A percentile compares a stretch with the other conserved stretches of the same genome.
Conservation (phyloP, 2,329 filamentous ascomycete species). For the Penicillium sp. region DNA sequence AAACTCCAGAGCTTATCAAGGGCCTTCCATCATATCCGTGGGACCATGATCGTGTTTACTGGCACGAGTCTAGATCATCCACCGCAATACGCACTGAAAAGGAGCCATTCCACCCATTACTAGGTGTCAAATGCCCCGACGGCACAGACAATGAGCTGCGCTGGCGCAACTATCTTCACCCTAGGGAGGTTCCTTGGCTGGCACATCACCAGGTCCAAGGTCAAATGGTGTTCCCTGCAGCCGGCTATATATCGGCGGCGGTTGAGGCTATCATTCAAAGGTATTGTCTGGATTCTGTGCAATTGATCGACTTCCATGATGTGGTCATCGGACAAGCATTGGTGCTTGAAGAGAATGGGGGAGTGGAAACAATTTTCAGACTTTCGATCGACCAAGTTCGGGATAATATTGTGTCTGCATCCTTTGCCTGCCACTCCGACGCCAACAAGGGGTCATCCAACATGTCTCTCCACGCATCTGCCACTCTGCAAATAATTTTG, state of each 20-base stretch:
- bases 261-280: slow-evolving; percentile 22
- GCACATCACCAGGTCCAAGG: slow-evolving; percentile 33
- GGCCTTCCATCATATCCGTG: slow-evolving; percentile 22
- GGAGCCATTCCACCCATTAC: slow-evolving; percentile 17
- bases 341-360: slow-evolving; percentile 24
- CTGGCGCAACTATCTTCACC: slow-evolving; percentile 33
- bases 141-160: slow-evolving; percentile 21
- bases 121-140: slow-evolving; percentile 21
- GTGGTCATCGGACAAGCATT: slow-evolving; percentile 26
- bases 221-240: slow-evolving; percentile 32
- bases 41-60: slow-evolving; percentile 24
- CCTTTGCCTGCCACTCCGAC: slow-evolving; percentile 21
- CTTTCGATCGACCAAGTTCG: slow-evolving; percentile 14
- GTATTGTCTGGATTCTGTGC: slow-evolving; percentile 14
- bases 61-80: slow-evolving; percentile 23
- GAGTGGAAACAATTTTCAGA: slow-evolving; percentile 21
- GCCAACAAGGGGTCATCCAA: slow-evolving; percentile 15
- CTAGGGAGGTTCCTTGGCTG: slow-evolving; percentile 36
- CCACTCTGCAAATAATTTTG: slow-evolving; percentile 9
- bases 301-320: slow-evolving; percentile 26
- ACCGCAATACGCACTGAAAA: slow-evolving; percentile 7
- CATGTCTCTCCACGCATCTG: slow-evolving; percentile 19
- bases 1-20: slow-evolving; percentile 8
- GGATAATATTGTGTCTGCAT: slow-evolving; percentile 2
- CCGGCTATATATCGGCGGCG: slow-evolving; percentile 30